A percentile compares a stretch with the other conserved stretches of the same genome.
Evolutionary conservation across 805 yeast species (phyloP).

Genomic region (Cyberlindnera meyerae): DNA sequence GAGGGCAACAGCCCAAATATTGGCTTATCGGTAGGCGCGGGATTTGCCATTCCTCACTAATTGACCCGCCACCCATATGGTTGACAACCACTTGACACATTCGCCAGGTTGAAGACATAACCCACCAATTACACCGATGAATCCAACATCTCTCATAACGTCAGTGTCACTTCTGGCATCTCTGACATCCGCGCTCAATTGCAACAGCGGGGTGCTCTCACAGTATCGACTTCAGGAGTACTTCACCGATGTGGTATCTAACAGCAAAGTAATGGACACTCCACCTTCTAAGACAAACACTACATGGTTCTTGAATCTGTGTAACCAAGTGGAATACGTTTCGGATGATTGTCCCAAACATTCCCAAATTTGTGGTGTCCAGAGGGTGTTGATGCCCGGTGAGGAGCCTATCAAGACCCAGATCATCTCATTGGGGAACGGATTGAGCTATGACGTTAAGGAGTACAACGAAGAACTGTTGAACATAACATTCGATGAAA

Average conservation of each 20-base stretch:
- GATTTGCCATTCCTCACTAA: too few species aligned
- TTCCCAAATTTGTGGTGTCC: conserved; percentile 76
- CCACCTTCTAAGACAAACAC: conserved; percentile 71
- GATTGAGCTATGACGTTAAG: conserved; percentile 31
- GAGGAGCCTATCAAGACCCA: conserved; percentile 47
- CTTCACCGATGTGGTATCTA: conserved; percentile 45
- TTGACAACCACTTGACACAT: too few species aligned
- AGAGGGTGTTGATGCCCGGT: conserved; percentile 48
- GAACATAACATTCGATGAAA: conserved; percentile 39
- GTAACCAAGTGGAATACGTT: conserved; percentile 41
- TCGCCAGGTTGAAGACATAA: too few species aligned
- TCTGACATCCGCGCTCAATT: conserved; percentile 13
- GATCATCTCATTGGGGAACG: conserved; percentile 52
- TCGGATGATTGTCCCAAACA: conserved; percentile 55
- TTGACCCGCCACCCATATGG: too few species aligned
- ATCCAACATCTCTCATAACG: background rate
- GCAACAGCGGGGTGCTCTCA: conserved; percentile 18
- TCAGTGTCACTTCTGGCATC: background rate
- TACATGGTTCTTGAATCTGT: conserved; percentile 69
- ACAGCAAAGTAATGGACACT: conserved; percentile 44
- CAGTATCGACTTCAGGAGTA: conserved; percentile 18
- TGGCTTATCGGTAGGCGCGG: too few species aligned
- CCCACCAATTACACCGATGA: too few species aligned
- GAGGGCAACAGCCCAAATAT: too few species aligned
- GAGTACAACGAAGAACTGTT: conserved; percentile 28